phyloP scores from a whole-genome alignment of 305 asterid genomes.

The Fraxinus albicans region DNA sequence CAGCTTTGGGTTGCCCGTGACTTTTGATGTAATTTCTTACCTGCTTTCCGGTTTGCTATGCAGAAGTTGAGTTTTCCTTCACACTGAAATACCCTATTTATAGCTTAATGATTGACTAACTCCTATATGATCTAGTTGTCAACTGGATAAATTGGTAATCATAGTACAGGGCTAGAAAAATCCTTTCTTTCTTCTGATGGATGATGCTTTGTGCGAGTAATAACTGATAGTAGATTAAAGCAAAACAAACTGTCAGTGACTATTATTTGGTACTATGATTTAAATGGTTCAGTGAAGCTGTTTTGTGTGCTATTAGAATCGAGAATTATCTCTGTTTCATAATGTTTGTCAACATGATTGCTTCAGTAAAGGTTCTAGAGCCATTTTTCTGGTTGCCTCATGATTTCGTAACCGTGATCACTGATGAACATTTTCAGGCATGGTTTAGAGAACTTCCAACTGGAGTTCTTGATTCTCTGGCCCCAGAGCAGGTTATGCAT shows the following conservation, averaged over 20 bases:
- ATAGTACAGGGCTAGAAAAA: not conserved
- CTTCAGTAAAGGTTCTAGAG: not conserved
- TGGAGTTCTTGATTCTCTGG: constrained; percentile 70
- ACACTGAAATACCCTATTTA: not conserved
- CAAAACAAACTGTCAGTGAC: not conserved
- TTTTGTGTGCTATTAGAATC: not conserved
- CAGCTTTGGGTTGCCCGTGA: not conserved
- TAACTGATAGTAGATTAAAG: not conserved
- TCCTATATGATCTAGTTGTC: not conserved
- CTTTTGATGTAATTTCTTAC: not conserved
- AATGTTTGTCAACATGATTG: not conserved
- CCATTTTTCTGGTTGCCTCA: not conserved
- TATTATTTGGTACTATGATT: not conserved
- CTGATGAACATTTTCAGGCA: constrained; percentile 43
- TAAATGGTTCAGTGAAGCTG: not conserved
- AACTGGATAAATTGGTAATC: not conserved
- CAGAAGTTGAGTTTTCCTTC: not conserved
- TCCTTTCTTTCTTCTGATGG: not conserved
- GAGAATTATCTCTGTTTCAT: not conserved
- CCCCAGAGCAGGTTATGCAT: constrained; percentile 74
- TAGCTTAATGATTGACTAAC: not conserved
- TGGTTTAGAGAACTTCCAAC: constrained; percentile 90
- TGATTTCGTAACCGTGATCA: not conserved
- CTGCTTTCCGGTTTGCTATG: not conserved
- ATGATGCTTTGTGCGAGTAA: not conserved